Evolutionary conservation across 1,284 basidiomycete species (phyloP).

Genomic region (Apiotrichum gracile): DNA sequence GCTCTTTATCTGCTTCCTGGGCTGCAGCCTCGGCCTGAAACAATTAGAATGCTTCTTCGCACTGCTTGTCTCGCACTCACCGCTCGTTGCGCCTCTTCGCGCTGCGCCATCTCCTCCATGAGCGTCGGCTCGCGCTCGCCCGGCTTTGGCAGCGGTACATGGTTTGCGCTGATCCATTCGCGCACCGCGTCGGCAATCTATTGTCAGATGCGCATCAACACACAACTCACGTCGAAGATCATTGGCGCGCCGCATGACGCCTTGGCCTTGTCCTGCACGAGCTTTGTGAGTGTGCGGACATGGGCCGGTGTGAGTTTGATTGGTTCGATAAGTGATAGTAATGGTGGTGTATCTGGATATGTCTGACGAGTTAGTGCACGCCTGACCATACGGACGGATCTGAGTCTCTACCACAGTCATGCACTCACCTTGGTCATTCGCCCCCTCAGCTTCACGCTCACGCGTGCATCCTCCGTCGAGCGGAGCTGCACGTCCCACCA

Average conservation of each 20-base stretch:
- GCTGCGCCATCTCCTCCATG: conserved; percentile 44
- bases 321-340: conserved; percentile 34
- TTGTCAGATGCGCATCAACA: neutral
- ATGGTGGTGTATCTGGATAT: conserved; percentile 20
- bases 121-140: conserved; percentile 36
- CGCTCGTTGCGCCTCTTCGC: conserved; percentile 41
- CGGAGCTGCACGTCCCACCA: conserved; percentile 42
- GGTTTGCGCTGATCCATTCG: conserved; percentile 41
- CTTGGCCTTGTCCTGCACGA: conserved; percentile 39
- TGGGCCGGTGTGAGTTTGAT: conserved; percentile 31
- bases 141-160: conserved; percentile 35
- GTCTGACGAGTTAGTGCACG: neutral
- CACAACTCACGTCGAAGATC: conserved; percentile 41
- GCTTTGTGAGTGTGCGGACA: conserved; percentile 32
- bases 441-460: conserved; percentile 37
- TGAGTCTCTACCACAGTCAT: too few relatives aligned
- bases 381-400: too few relatives aligned
- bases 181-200: conserved; percentile 38
- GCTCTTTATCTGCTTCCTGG: conserved; percentile 24
- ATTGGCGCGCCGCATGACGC: conserved; percentile 32
- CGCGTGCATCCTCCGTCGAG: conserved; percentile 32
- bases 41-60: neutral
- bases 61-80: conserved; percentile 21
- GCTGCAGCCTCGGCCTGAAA: conserved; percentile 28
- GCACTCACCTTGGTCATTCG: conserved; percentile 40